A percentile compares a stretch with the other conserved stretches of the same genome.
These are phyloP conservation scores for Saturnispora quitensis DNA, from an alignment of 805 yeast species.

Conservation along the genomic window DNA sequence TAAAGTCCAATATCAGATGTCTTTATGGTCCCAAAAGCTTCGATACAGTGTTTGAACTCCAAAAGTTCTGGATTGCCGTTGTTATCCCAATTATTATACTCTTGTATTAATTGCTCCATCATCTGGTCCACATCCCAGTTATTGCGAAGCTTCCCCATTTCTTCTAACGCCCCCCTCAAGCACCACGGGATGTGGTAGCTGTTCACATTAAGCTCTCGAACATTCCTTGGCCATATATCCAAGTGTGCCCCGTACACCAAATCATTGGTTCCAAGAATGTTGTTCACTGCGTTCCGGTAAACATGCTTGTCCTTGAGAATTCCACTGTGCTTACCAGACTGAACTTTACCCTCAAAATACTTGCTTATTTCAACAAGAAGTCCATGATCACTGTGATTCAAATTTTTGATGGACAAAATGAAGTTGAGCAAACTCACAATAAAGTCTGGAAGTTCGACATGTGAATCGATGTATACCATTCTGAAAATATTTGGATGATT, in stretches of 20 bases:
- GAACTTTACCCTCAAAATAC: slow-evolving; percentile 64
- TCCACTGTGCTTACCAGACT: slow-evolving; percentile 74
- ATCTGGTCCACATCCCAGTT: slow-evolving; percentile 47
- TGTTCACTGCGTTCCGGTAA: slow-evolving; percentile 64
- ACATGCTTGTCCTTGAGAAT: slow-evolving; percentile 49
- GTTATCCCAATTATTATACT: slow-evolving; percentile 74
- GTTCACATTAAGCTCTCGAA: slow-evolving; percentile 54
- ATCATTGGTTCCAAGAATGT: slow-evolving; percentile 68
- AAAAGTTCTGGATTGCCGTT: slow-evolving; percentile 16
- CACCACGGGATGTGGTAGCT: slow-evolving; percentile 93
- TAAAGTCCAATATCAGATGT: slow-evolving; percentile 4
- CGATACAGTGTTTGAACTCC: slow-evolving; percentile 57
- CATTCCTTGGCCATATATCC: slow-evolving; percentile 22
- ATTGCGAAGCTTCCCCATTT: slow-evolving; percentile 34
- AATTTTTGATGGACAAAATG: slow-evolving; percentile 20
- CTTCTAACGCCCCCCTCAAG: slow-evolving; percentile 74
- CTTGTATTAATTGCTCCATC: slow-evolving; percentile 34
- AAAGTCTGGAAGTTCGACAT: slow-evolving; percentile 30
- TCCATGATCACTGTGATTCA: slow-evolving; percentile 25
- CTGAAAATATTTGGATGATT: slow-evolving; percentile 83
- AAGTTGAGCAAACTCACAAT: slow-evolving; percentile 27
- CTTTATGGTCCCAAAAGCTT: slow-evolving; percentile 19
- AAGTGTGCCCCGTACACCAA: slow-evolving; percentile 33
- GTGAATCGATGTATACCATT: slow-evolving; percentile 65
- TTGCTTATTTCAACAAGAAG: slow-evolving; percentile 54